phyloP scores from a whole-genome alignment of 2,329 filamentous ascomycete species.

The Beauveria australis region DNA sequence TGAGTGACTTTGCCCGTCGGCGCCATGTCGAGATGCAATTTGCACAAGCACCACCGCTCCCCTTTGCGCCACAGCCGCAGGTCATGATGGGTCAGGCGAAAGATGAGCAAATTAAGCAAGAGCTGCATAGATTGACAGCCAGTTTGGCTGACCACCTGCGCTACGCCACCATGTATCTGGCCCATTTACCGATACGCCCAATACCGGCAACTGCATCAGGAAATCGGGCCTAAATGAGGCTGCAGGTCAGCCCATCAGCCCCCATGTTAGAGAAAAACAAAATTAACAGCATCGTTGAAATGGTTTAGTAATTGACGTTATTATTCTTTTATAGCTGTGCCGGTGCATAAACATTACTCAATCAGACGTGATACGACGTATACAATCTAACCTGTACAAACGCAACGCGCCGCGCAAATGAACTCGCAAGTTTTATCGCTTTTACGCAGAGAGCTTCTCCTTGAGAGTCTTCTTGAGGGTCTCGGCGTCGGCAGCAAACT shows the following conservation, averaged over 20 bases:
- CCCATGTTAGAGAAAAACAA: neutral
- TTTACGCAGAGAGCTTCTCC: conserved; percentile 62
- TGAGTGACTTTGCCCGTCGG: neutral
- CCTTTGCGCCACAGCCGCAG: neutral
- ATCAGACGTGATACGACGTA: neutral
- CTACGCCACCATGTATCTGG: neutral
- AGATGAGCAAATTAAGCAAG: neutral
- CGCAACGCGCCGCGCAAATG: neutral
- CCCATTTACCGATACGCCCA: neutral
- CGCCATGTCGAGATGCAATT: neutral
- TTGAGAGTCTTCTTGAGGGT: conserved; percentile 89
- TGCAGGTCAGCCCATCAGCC: neutral
- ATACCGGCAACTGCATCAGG: neutral
- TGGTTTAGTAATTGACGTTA: neutral
- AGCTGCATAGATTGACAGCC: neutral
- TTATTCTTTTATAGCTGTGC: conserved; percentile 3
- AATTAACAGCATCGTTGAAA: neutral
- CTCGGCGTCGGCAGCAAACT: conserved; percentile 92
- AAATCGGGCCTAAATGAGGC: neutral
- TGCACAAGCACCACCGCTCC: neutral
- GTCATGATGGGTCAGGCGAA: neutral
- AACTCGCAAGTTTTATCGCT: conserved; percentile 1
- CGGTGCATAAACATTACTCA: conserved; percentile 6
- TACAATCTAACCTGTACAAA: conserved; percentile 2
- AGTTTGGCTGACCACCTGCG: conserved; percentile 1